Conservation (phyloP, 1,139 yeast genomes). For the Yamadazyma sp. region DNA sequence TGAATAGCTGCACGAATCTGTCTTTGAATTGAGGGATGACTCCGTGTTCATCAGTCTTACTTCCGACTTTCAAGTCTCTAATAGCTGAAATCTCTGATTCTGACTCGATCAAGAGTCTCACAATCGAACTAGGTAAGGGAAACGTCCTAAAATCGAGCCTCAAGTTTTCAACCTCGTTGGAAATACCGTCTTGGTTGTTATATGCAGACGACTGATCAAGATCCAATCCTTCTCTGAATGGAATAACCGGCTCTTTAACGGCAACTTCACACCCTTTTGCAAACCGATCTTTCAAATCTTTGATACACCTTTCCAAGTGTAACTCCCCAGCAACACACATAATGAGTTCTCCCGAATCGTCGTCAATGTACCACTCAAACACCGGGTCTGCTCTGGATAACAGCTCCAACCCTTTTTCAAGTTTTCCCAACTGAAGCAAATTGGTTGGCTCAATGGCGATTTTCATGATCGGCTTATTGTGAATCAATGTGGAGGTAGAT, state of each 20-base stretch:
- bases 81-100: constrained; percentile 34
- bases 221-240: constrained; percentile 82
- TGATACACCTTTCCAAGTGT: constrained; percentile 86
- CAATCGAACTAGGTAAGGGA: constrained; percentile 57
- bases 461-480: constrained; percentile 80
- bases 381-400: constrained; percentile 91
- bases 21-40: constrained; percentile 24
- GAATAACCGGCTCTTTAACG: constrained; percentile 90
- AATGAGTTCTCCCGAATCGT: constrained; percentile 83
- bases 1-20: constrained; percentile 32
- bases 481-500: constrained; percentile 54
- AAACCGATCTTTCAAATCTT: constrained; percentile 85
- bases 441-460: constrained; percentile 94
- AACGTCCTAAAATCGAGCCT: constrained; percentile 49
- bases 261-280: constrained; percentile 83
- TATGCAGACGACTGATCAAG: constrained; percentile 18
- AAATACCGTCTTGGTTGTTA: constrained; percentile 25
- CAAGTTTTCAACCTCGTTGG: constrained; percentile 41
- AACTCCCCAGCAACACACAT: constrained; percentile 95
- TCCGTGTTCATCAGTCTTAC: constrained; percentile 8
- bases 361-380: constrained; percentile 80
- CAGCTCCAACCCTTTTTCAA: constrained; percentile 76
- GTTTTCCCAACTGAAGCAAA: constrained; percentile 72
- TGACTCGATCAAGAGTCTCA: constrained; percentile 49
- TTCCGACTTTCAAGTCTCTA: constrained; percentile 16